Evolutionary conservation across 2,329 filamentous ascomycete genomes (phyloP), one percentile per base, ranked within the genome.

Genomic region (Ophiocordyceps robertsii): DNA sequence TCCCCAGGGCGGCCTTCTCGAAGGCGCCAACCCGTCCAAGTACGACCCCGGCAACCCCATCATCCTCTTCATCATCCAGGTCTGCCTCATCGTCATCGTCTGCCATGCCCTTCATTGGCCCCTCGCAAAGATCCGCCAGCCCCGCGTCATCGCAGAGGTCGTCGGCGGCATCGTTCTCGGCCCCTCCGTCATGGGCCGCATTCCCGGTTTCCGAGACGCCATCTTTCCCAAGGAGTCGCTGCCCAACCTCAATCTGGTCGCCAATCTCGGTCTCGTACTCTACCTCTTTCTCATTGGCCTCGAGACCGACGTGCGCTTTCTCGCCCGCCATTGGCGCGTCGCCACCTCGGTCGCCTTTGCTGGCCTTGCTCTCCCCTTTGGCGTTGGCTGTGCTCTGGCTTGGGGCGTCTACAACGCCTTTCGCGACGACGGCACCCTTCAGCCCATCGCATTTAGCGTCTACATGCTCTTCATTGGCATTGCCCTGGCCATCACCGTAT

Each of bases 241-340:
- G 60, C 80, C 85, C 3, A 78, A 81, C 41, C 67, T 95, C 40
- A 80, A 68, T 51, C 73, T 89, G 42, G 84, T 86, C 37, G 87
- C 88, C 37, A 94, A 92, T 51, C 63, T 95, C 4, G 88, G 88
- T 6, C 67, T 95, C 41, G 75, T 93, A 13, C 69, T 95, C 8
- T 94, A 92, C 57, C 68, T 95, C 31, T 95, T 95, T 62, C 70
- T 94, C 44, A 86, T 94, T 21, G 88, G 86, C 2, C 70, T 95
- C 3, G 88, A 95, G 64, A 86, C 89, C 37, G 86, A 95, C 55
- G 67, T 94, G 36, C 74, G 83, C 35, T 79, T 87, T 53, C 73
- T 94, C 46, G 62, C 80, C 27, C 78, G 73, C 53, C 93, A 94
- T 56, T 94, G 87, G 87, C 77, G 75, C 38, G 70, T 88, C 5